Base-by-base conservation (phyloP, 2,329 filamentous ascomycete species). In the Neonectria ditissima region DNA sequence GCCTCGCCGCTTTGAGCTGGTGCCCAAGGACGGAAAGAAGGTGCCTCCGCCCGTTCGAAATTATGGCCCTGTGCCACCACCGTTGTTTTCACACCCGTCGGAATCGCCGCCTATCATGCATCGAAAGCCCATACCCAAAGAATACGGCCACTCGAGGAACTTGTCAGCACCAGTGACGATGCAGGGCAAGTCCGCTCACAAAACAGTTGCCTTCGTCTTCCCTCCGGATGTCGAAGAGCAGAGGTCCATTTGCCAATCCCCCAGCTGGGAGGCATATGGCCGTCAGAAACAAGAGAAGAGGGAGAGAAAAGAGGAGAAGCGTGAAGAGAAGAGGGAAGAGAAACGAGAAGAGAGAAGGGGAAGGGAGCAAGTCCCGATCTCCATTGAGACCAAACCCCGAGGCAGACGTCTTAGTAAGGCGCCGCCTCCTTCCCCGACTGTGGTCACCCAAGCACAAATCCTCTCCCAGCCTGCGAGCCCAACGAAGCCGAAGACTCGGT, bases 221-320 rank as follows among this genome's bases (percentile, higher is more conserved):
- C 76, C 77, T 2, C 69, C 74, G 2, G 71, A 75, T 5, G 69
- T 77, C 5, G 70, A 75, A 9, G 74, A 74, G 20, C 73, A 69
- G 28, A 69, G 68, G 6, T 77, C 78, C 0, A 86, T 89, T 57
- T 90, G 87, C 65, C 85, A 88, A 59, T 89, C 87, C 1, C 87
- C 87, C 2, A 88, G 83, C 59, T 89, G 87, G 87, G 86, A 88
- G 65, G 83, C 85, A 22, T 86, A 86, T 68, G 81, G 81, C 3
- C 81, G 83, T 20, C 83, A 80, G 67, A 87, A 84, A 69, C 84
- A 82, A 71, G 84, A 86, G 65, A 86, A 84, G 73, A 86, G 83
- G 70, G 76, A 77, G 14, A 78, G 80, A 37, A 82, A 79, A 56
- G 82, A 78, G 66, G 81, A 83, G 54, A 80, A 82, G 62, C 75